Evolutionary conservation across 139 green algal species (phyloP).

Genomic region (Nannochloris sp.): DNA sequence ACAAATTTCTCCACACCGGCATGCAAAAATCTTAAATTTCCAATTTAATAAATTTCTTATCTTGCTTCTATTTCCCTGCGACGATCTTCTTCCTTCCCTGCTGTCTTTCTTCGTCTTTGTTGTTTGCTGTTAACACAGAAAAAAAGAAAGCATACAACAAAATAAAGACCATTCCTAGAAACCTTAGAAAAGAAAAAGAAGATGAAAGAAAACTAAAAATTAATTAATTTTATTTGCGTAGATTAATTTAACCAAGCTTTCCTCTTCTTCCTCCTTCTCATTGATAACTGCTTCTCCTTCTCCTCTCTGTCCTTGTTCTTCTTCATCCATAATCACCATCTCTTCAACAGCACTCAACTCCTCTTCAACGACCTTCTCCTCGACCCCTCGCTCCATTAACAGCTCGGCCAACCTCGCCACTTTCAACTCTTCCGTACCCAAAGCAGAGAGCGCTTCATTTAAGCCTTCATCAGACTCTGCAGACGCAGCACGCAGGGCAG

Average conservation of each 20-base stretch:
- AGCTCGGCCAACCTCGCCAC: neutral
- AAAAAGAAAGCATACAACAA: neutral
- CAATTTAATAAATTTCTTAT: too few relatives aligned
- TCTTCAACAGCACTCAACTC: slow-evolving; percentile 2
- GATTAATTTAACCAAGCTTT: neutral
- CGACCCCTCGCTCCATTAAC: neutral
- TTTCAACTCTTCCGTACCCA: slow-evolving; percentile 5
- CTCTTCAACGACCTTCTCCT: neutral
- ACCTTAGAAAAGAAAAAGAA: neutral
- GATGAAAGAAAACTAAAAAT: neutral
- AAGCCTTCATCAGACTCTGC: neutral
- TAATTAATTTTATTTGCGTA: neutral
- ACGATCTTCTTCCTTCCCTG: neutral
- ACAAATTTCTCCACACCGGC: too few relatives aligned
- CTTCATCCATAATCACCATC: neutral
- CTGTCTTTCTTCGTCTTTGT: neutral
- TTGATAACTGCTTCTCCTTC: neutral
- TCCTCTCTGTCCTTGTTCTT: too few relatives aligned
- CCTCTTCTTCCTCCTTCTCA: slow-evolving; percentile 1
- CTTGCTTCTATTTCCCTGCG: too few relatives aligned
- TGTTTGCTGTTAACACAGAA: neutral
- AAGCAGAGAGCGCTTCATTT: neutral
- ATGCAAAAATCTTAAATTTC: too few relatives aligned
- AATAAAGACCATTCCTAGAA: neutral
- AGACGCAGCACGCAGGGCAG: neutral